Base-by-base conservation (phyloP, 805 yeast species). In the Candida arabinofermentans region DNA sequence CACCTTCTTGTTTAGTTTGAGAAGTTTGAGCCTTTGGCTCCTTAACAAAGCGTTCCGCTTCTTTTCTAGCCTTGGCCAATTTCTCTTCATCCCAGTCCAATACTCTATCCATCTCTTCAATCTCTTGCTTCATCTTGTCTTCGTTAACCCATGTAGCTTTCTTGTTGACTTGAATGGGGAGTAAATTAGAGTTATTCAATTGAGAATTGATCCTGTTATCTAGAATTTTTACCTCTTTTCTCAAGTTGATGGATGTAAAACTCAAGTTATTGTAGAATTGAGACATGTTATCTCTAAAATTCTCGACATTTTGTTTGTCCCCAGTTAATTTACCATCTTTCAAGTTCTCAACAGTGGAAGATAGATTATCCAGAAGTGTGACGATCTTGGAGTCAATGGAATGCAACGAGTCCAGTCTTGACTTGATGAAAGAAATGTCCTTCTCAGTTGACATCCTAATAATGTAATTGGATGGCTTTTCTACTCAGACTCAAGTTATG, bases 101-200 rank as follows among this genome's bases (percentile, higher is more conserved):
- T 10, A 66, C 45, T n/a, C 48, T 34, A 27, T 65, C 63, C 38
- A 71, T 41, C 4, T 54, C 55, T 13, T 53, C 51, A 39, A 79
- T 45, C 50, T 78, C 79, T 34, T 70, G 71, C 8, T 67, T 62
- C 37, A 83, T 65, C 57, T 83, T 82, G 48, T 67, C 72, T 30
- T 67, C 65, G 2, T 89, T 88, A 23, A 83, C 72, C 65, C 75
- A 72, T 5, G 86, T 77, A 27, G 88, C 86, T 64, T 83, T 82
- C 48, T 81, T 81, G 39, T 81, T 83, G 19, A 85, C 75, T 32
- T 74, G 71, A 3, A 84, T 72, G 1, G 95, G 93, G 22, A 85
- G 66, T 30, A 85, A 74, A 65, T 75, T 51, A 13, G 52, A 42
- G 16, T 42, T 49, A 17, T 42, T 36, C 30, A 44, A 23, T 21